These are phyloP conservation scores for Neocatenulostroma microsporum DNA, from an alignment of 2,329 filamentous ascomycete genomes.

Conservation along the genomic window DNA sequence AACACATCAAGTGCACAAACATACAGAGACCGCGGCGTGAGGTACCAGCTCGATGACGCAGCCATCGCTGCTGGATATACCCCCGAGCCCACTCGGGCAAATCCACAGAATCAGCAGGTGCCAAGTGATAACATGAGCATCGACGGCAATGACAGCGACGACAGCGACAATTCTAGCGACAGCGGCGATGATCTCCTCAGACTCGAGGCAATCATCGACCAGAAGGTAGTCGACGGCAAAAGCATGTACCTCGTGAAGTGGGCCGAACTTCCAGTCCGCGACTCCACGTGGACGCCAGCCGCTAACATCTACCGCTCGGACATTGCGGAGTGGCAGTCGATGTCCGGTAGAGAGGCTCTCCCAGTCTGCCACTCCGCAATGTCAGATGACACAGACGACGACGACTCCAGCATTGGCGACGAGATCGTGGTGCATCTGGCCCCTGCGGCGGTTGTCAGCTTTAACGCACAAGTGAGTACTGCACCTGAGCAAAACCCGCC, in stretches of 20 bases:
- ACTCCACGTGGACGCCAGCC: neutral
- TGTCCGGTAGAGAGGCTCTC: too few species aligned
- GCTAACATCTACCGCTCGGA: neutral
- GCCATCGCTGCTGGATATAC: neutral
- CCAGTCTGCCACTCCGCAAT: too few species aligned
- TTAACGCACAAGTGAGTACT: too few species aligned
- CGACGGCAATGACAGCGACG: too few species aligned
- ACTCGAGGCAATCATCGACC: neutral
- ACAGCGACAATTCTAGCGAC: neutral
- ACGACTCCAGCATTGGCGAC: too few species aligned
- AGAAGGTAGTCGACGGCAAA: neutral
- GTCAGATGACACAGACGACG: too few species aligned
- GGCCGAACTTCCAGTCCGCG: neutral
- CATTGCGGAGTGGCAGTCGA: neutral
- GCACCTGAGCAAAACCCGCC: too few species aligned
- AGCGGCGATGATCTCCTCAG: too few species aligned
- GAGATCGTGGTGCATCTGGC: too few species aligned
- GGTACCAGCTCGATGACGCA: neutral
- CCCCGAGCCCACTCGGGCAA: too few species aligned
- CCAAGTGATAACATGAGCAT: too few species aligned
- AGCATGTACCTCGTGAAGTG: neutral
- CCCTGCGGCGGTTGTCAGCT: too few species aligned
- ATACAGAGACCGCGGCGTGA: neutral
- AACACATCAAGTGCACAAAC: neutral
- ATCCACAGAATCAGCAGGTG: neutral